These are phyloP conservation scores for Colletotrichum somersetense DNA, from an alignment of 2,329 filamentous ascomycete species.

Conservation along the genomic window DNA sequence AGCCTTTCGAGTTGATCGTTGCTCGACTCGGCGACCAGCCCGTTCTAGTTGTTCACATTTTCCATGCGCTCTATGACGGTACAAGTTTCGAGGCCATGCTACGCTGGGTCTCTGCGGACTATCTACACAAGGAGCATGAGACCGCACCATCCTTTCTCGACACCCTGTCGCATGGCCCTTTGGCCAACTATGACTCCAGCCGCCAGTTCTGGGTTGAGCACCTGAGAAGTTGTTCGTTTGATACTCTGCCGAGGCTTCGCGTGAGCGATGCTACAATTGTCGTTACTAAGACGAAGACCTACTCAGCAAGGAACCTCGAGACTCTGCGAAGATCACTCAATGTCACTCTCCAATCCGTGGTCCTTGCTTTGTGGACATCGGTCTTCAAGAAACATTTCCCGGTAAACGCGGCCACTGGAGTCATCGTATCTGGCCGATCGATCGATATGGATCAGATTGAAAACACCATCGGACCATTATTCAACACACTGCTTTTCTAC, in stretches of 20 bases:
- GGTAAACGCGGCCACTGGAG: slow-evolving; percentile 70
- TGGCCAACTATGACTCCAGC: slow-evolving; percentile 59
- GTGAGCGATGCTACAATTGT: slow-evolving; percentile 30
- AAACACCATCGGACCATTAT: slow-evolving; percentile 81
- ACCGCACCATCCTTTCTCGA: slow-evolving; percentile 72
- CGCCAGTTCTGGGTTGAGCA: slow-evolving; percentile 76
- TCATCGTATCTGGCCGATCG: slow-evolving; percentile 83
- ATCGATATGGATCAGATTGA: slow-evolving; percentile 77
- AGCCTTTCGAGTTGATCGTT: slow-evolving; percentile 66
- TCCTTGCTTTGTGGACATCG: slow-evolving; percentile 80
- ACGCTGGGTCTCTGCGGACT: slow-evolving; percentile 65
- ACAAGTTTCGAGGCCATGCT: slow-evolving; percentile 80
- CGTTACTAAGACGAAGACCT: slow-evolving; percentile 26
- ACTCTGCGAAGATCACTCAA: slow-evolving; percentile 68
- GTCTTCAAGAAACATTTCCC: slow-evolving; percentile 67
- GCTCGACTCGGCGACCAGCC: slow-evolving; percentile 47
- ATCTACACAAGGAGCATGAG: slow-evolving; percentile 51
- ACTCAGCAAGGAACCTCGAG: slow-evolving; percentile 57
- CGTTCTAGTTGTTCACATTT: slow-evolving; percentile 75
- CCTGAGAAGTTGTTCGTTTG: slow-evolving; percentile 54
- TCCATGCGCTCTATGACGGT: slow-evolving; percentile 91
- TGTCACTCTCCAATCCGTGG: slow-evolving; percentile 82
- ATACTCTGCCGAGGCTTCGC: slow-evolving; percentile 39
- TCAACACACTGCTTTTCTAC: slow-evolving; percentile 88
- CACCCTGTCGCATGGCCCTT: slow-evolving; percentile 76